Evolutionary conservation across 2,329 filamentous ascomycete genomes (phyloP).

Genomic region (Diaporthe vaccinii): DNA sequence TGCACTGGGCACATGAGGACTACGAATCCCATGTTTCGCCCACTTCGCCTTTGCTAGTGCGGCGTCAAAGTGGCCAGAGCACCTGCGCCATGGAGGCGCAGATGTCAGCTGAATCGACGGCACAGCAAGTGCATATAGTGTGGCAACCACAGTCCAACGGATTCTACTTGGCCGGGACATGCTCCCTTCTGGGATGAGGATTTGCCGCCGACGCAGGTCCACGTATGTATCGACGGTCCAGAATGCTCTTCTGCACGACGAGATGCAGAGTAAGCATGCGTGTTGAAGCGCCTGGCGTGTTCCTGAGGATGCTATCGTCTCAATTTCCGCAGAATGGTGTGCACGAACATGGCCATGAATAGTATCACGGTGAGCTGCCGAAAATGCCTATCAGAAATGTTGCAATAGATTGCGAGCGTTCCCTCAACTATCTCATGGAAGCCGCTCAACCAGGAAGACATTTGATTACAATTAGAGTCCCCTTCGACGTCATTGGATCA

Average conservation of each 20-base stretch:
- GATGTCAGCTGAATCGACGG: not conserved
- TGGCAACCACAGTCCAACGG: not conserved
- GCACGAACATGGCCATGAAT: not conserved
- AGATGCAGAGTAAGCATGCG: not conserved
- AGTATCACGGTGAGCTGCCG: not conserved
- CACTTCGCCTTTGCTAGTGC: not conserved
- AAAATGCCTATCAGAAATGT: not conserved
- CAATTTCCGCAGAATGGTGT: not conserved
- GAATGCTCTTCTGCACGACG: not conserved
- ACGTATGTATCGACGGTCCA: not conserved
- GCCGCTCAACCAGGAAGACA: not conserved
- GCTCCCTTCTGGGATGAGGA: not conserved
- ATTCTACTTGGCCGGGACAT: not conserved
- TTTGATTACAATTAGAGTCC: not conserved
- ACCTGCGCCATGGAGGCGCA: constrained; percentile 19
- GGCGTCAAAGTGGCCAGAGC: not conserved
- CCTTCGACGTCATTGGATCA: not conserved
- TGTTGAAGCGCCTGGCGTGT: not conserved
- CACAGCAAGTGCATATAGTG: constrained; percentile 15
- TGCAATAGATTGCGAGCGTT: not conserved
- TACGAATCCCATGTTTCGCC: constrained; percentile 12
- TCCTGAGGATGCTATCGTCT: no score
- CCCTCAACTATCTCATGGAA: not conserved
- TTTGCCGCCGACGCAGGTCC: not conserved
- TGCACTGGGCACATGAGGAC: not conserved